These are phyloP conservation scores for Mortierella antarctica DNA, from an alignment of 192 early-diverging fungal genomes.

Conservation along the genomic window DNA sequence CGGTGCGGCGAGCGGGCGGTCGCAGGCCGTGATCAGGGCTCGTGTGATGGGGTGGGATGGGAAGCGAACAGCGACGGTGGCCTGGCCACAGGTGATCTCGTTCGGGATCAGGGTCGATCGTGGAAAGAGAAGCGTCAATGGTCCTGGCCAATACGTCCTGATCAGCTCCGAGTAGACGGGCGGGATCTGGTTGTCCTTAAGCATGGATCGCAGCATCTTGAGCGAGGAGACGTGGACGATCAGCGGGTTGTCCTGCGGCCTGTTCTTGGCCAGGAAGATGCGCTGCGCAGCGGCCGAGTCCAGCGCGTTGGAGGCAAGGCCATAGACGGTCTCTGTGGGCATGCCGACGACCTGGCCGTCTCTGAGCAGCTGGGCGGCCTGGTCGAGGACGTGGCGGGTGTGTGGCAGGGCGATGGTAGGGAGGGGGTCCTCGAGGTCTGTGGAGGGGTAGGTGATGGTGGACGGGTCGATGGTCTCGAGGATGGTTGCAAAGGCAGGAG, in stretches of 20 bases:
- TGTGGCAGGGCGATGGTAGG: constrained; percentile 32
- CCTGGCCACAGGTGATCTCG: constrained; percentile 84
- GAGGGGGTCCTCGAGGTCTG: constrained; percentile 51
- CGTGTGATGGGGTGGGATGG: constrained; percentile 93
- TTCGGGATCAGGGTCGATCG: constrained; percentile 74
- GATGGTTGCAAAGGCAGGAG: constrained; percentile 24
- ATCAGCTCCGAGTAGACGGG: constrained; percentile 76
- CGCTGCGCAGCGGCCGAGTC: constrained; percentile 68
- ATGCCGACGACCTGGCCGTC: constrained; percentile 81
- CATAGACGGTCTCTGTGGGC: constrained; percentile 99
- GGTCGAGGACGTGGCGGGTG: constrained; percentile 29
- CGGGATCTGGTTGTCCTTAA: constrained; percentile 72
- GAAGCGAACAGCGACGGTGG: constrained; percentile 90
- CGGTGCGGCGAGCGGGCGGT: constrained; percentile 94
- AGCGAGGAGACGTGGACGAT: constrained; percentile 96
- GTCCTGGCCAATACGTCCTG: constrained; percentile 88
- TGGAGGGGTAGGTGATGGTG: constrained; percentile 31
- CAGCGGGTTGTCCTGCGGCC: constrained; percentile 96
- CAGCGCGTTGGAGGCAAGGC: constrained; percentile 92
- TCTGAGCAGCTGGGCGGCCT: constrained; percentile 67
- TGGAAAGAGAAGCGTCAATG: constrained; percentile 91
- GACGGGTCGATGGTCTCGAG: constrained; percentile 48
- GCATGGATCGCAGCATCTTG: constrained; percentile 82
- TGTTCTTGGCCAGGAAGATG: constrained; percentile 89
- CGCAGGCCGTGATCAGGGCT: constrained; percentile 84